Evolutionary conservation across 179 eudicot genomes (phyloP), one percentile per base, ranked within the genome.

Genomic region (Beta corolliflora): DNA sequence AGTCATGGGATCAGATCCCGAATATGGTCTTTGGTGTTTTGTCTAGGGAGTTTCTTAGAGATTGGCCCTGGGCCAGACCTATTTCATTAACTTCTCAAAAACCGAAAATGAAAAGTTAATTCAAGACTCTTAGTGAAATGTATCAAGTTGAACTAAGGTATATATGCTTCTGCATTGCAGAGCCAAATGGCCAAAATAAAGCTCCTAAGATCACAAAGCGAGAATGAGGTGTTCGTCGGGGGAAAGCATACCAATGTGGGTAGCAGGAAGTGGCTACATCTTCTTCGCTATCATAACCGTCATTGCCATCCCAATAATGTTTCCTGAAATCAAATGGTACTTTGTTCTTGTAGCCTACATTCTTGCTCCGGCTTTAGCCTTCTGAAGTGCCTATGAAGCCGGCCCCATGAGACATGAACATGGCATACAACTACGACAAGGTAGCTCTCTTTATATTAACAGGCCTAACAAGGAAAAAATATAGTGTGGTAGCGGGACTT

Each of bases 351-450:
- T 89, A 36, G 88, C 93, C 65, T 92, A 93, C 86, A 77, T 87
- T 18, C 81, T 92, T 25, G 92, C 92, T 46, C 97, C 96, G 1
- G 77, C 89, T 0, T 64, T 93, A 71, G 94, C 94, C 83, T 93
- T 93, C 87, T 92, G 94, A 84, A 93, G 91, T 21, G 97, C 97
- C 4, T 93, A 93, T 70, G 97, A 94, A 81, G 88, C 93, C 5
- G 97, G 97, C 16, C 84, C 97, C n/a, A n/a, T n/a, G n/a, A 0
- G 97, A 93, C 69, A 85, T 90, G 64, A 90, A 91, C 91, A 91
- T 93, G 97, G 89, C 94, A 4, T 92, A 86, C 77, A 93, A 93
- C 65, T 92, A 93, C 21, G 91, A 95, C 0, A 93, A 93, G 78
- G 92, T 92, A 12, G 93, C 91, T 5, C 91, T 92, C 19, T 92